Percentiles rank a stretch among this genome's conserved stretches.
These are phyloP conservation scores for Podosphaera xanthii DNA, from an alignment of 2,329 filamentous ascomycete genomes.

Conservation along the genomic window DNA sequence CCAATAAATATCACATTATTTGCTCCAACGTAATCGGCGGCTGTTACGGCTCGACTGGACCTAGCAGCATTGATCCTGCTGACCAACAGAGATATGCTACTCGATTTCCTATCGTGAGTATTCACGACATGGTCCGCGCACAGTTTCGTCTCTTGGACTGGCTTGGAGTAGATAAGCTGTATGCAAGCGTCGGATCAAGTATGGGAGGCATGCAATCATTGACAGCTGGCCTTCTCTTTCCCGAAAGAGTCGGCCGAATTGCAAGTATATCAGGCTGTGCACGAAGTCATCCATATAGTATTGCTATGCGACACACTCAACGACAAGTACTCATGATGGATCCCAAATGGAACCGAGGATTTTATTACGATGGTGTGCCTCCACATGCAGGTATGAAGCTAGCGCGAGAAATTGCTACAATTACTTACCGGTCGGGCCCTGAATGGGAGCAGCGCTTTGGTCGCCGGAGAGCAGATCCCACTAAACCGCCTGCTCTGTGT, in stretches of 20 bases:
- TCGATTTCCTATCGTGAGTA: slow-evolving; percentile 80
- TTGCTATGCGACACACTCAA: slow-evolving; percentile 95
- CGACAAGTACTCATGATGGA: slow-evolving; percentile 98
- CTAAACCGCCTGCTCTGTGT: slow-evolving; percentile 76
- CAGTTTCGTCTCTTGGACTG: slow-evolving; percentile 75
- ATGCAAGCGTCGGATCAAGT: slow-evolving; percentile 82
- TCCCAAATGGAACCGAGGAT: slow-evolving; percentile 84
- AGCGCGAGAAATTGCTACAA: slow-evolving; percentile 86
- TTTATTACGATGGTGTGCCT: slow-evolving; percentile 73
- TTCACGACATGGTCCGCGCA: slow-evolving; percentile 93
- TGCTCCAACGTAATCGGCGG: slow-evolving; percentile 94
- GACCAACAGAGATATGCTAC: slow-evolving; percentile 81
- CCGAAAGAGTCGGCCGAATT: slow-evolving; percentile 57
- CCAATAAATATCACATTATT: slow-evolving; percentile 74
- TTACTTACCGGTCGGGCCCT: slow-evolving; percentile 87
- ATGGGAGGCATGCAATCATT: slow-evolving; percentile 99
- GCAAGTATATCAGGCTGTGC: slow-evolving; percentile 87
- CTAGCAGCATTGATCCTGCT: slow-evolving; percentile 61
- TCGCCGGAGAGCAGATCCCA: slow-evolving; percentile 61
- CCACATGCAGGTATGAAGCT: slow-evolving; percentile 97
- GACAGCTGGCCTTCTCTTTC: slow-evolving; percentile 65
- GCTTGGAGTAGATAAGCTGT: slow-evolving; percentile 53
- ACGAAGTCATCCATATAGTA: slow-evolving; percentile 86
- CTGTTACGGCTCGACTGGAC: slow-evolving; percentile 88
- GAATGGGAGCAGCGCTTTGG: slow-evolving; percentile 97